Evolutionary conservation across 306 rosid species (phyloP), one percentile per base, ranked within the genome.

Genomic region (Hylodesmum podocarpum): DNA sequence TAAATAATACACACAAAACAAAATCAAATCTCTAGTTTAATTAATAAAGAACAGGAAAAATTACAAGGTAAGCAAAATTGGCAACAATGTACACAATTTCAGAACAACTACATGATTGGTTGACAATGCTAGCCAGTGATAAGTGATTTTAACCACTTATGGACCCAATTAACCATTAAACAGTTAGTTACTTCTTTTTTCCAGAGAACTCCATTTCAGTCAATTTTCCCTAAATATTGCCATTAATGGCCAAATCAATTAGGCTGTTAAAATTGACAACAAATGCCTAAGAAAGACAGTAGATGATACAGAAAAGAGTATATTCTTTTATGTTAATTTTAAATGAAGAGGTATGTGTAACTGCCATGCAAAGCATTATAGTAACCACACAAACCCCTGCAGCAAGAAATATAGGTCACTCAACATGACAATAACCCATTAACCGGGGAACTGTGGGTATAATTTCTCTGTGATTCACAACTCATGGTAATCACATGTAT

Each of bases 341-440:
- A 14, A 58, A 58, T 2, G 6, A 1, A 24, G 27, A 7, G n/a
- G 36, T 24, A 4, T 22, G 55, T 47, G 66, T 13, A 36, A 8
- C 14, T 25, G n/a, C n/a, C n/a, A n/a, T n/a, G 13, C 16, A 49
- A 64, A 66, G 69, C 63, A 55, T 11, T 61, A 77, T 37, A 36
- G 11, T 75, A 83, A 78, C 15, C 37, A 89, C 96, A 67, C 70
- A 95, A 80, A 67, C 91, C 78, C 98, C 92, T 3, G 95, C 59
- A 29, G 97, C 95, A 65, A 95, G 91, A 85, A 92, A 95, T 47
- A 90, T 86, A 75, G 98, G 98, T 72, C 88, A 92, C 79, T 91
- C 93, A 53, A 95, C 98, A 73, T 95, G 98, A 83, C 98, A 92
- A 81, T 95, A 95, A 59, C 98, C 97, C 98, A 95, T 95, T 86